Evolutionary conservation across 1,139 yeast species (phyloP), one percentile per base, ranked within the genome.

Genomic region (Kodamaea ohmeri): DNA sequence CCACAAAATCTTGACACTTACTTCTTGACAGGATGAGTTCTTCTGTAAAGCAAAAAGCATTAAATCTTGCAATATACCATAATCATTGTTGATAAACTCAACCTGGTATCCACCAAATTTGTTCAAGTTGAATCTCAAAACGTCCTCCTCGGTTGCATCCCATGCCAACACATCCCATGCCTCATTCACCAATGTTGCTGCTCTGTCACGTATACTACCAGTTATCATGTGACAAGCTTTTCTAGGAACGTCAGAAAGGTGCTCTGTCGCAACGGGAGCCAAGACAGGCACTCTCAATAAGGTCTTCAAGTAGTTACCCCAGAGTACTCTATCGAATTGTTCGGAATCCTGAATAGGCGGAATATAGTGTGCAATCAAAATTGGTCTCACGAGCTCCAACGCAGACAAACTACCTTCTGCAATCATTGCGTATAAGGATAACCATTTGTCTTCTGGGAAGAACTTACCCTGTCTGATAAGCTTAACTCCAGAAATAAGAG

Each of bases 141-240:
- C 56, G 52, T 81, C 87, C 41, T 80, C 84, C 17, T 70, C 70
- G 27, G 76, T 65, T 0, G 86, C 76, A 11, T 78, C 78, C 82
- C 83, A 75, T 8, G 90, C 94, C 41, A 87, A 69, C 8, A 76
- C 65, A 46, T 81, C 83, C 96, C 96, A 88, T 24, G 80, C 74
- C 41, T 72, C 76, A 41, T 72, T 69, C 12, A 87, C 52, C 38
- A 85, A 61, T 14, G 48, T 52, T 0, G 89, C 79, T 30, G 83
- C 72, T 44, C 84, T 65, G 20, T 73, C 72, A 48, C 95, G 72
- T 46, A 86, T 64, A 49, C 78, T 80, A 9, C 80, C 80, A 1
- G 89, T 74, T 34, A 87, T 76, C 41, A 70, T 70, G 60, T 65
- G 67, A 48, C 89, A 79, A 1, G 90, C 90, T 50, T 80, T 80